phyloP scores from a whole-genome alignment of 768 basidiomycete species.

The Hemileccinum impolitum region DNA sequence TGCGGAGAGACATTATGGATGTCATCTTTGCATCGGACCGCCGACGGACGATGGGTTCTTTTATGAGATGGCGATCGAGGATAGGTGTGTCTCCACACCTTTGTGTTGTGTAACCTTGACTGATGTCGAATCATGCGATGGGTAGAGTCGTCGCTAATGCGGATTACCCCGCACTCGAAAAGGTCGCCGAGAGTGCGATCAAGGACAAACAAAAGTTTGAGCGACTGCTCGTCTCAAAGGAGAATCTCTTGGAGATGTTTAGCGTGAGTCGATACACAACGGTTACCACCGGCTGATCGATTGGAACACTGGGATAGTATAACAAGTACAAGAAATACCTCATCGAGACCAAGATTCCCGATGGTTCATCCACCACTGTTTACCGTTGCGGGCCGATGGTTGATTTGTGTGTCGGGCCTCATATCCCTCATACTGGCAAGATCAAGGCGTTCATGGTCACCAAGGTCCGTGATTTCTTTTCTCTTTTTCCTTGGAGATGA shows the following conservation, averaged over 20 bases:
- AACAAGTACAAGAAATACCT: slow-evolving; percentile 98
- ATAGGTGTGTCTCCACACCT: slow-evolving; percentile 45
- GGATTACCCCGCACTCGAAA: slow-evolving; percentile 89
- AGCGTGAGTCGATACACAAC: slow-evolving; percentile 49
- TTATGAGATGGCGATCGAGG: slow-evolving; percentile 95
- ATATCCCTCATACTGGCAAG: slow-evolving; percentile 95
- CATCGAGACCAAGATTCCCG: slow-evolving; percentile 92
- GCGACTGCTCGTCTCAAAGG: slow-evolving; percentile 88
- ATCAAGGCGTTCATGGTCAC: slow-evolving; percentile 98
- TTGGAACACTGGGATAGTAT: slow-evolving; percentile 55
- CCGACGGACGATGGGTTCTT: slow-evolving; percentile 99
- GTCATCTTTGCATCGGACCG: slow-evolving; percentile 94
- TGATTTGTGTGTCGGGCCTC: slow-evolving; percentile 94
- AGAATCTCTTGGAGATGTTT: slow-evolving; percentile 97
- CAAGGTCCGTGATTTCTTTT: slow-evolving; percentile 53
- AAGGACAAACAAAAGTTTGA: slow-evolving; percentile 99
- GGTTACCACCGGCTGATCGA: slow-evolving; percentile 1
- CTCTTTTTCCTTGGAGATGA: background rate
- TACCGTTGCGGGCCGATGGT: slow-evolving; percentile 99
- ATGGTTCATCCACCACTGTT: slow-evolving; percentile 94
- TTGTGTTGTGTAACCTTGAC: too few relatives aligned
- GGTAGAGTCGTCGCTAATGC: slow-evolving; percentile 68
- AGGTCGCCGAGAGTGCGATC: slow-evolving; percentile 79
- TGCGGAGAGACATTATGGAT: slow-evolving; percentile 93
- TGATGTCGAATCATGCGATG: background rate